These are phyloP conservation scores for Drechslerella dactyloides DNA, from an alignment of 2,329 filamentous ascomycete species.

Conservation along the genomic window DNA sequence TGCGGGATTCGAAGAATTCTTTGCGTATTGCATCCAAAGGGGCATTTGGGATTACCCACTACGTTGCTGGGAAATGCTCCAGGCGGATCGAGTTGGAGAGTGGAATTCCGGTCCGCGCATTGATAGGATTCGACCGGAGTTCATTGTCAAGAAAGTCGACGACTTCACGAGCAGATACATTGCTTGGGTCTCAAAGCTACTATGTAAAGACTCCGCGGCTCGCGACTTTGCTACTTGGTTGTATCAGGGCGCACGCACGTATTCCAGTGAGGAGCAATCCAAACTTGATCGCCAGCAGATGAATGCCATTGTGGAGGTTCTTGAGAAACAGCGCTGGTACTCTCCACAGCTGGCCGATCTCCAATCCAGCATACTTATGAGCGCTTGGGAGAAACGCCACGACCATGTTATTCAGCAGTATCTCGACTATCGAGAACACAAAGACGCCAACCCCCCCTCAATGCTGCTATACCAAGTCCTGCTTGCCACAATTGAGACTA, in stretches of 20 bases:
- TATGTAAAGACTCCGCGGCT: slow-evolving; percentile 7
- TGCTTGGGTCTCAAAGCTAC: slow-evolving; percentile 22
- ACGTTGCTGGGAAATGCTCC: slow-evolving; percentile 52
- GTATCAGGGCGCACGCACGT: slow-evolving; percentile 14
- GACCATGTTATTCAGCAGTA: slow-evolving; percentile 50
- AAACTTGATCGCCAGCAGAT: slow-evolving; percentile 7
- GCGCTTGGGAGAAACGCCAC: slow-evolving; percentile 26
- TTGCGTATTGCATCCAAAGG: slow-evolving; percentile 49
- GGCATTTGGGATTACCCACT: slow-evolving; percentile 52
- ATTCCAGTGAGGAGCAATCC: neutral
- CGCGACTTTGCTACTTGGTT: slow-evolving; percentile 38
- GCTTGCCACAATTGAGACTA: slow-evolving; percentile 55
- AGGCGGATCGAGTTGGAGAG: slow-evolving; percentile 13
- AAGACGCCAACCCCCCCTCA: slow-evolving; percentile 19
- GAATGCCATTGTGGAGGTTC: neutral
- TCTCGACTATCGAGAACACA: slow-evolving; percentile 48
- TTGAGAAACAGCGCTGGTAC: slow-evolving; percentile 22
- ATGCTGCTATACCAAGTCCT: slow-evolving; percentile 55
- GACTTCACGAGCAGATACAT: slow-evolving; percentile 22
- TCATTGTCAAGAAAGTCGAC: slow-evolving; percentile 6
- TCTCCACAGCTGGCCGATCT: slow-evolving; percentile 15
- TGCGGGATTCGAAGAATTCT: slow-evolving; percentile 53
- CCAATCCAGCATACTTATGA: slow-evolving; percentile 26
- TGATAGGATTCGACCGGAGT: slow-evolving; percentile 13
- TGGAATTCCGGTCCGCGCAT: slow-evolving; percentile 7